A percentile compares a stretch with the other conserved stretches of the same genome.
These are phyloP conservation scores for Parastagonospora nodorum DNA, from an alignment of 2,329 filamentous ascomycete species.

Conservation along the genomic window DNA sequence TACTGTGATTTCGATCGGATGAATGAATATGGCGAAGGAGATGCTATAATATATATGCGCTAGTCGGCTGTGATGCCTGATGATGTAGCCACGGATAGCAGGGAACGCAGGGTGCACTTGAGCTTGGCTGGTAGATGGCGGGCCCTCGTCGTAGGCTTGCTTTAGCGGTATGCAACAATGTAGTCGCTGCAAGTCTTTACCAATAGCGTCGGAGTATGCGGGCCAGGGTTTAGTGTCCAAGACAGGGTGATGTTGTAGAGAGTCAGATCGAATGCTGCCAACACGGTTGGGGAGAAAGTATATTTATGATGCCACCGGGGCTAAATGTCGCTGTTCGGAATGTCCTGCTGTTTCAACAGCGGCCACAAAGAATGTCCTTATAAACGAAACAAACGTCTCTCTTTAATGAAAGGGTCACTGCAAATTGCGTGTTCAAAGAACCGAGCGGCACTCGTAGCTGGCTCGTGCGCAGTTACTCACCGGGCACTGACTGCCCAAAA, in stretches of 20 bases:
- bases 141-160: constrained; percentile 23
- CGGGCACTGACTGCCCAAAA: neutral
- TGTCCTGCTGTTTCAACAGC: neutral
- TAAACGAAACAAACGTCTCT: neutral
- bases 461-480: constrained; percentile 2
- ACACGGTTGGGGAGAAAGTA: neutral
- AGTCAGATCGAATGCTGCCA: neutral
- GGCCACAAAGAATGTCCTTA: neutral
- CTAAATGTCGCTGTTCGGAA: neutral
- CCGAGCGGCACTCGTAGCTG: neutral
- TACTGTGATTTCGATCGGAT: neutral
- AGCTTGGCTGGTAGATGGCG: constrained; percentile 25
- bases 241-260: neutral
- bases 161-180: constrained; percentile 21
- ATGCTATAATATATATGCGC: constrained; percentile 30
- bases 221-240: neutral
- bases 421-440: neutral
- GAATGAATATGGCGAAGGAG: neutral
- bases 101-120: constrained; percentile 28
- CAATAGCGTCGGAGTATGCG: constrained; percentile 19
- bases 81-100: constrained; percentile 32
- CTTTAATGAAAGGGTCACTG: constrained; percentile 1
- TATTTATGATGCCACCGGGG: neutral
- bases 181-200: constrained; percentile 12
- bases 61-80: constrained; percentile 30